These are phyloP conservation scores for Isatis tinctoria DNA, from an alignment of 345 rosid genomes.

Conservation along the genomic window DNA sequence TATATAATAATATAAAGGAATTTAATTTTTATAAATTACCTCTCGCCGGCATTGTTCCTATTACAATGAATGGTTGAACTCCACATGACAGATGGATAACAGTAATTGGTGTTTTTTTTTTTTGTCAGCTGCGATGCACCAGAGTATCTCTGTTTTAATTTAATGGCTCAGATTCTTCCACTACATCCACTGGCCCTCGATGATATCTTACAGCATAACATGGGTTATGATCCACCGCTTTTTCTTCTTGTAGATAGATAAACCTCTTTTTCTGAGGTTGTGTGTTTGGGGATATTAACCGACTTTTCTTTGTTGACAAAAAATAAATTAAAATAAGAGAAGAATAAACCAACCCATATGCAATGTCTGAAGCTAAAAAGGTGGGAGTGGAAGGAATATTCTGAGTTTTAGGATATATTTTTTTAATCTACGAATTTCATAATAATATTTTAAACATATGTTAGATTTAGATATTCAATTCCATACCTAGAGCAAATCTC, in stretches of 20 bases:
- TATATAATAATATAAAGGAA: no score
- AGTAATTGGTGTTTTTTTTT: conserved; percentile 12
- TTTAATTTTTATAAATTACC: not conserved
- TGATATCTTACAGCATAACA: not conserved
- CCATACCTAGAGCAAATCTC: no score
- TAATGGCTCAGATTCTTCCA: not conserved
- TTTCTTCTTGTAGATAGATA: conserved; percentile 16
- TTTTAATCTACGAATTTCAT: no score
- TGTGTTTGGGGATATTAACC: not conserved
- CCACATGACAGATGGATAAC: conserved; percentile 11
- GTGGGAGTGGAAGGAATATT: not conserved
- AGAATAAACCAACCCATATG: not conserved
- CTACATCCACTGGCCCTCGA: not conserved
- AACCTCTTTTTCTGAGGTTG: not conserved
- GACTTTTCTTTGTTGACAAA: not conserved
- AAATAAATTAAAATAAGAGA: not conserved
- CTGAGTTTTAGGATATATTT: no score
- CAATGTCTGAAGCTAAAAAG: not conserved
- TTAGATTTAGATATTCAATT: no score
- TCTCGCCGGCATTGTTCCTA: not conserved
- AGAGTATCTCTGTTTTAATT: conserved; percentile 1
- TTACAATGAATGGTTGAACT: not conserved
- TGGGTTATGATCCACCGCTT: conserved; percentile 13
- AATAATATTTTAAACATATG: no score
- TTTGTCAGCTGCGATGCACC: conserved; percentile 18